phyloP scores from a whole-genome alignment of 768 basidiomycete genomes.

The Mycena rosella region DNA sequence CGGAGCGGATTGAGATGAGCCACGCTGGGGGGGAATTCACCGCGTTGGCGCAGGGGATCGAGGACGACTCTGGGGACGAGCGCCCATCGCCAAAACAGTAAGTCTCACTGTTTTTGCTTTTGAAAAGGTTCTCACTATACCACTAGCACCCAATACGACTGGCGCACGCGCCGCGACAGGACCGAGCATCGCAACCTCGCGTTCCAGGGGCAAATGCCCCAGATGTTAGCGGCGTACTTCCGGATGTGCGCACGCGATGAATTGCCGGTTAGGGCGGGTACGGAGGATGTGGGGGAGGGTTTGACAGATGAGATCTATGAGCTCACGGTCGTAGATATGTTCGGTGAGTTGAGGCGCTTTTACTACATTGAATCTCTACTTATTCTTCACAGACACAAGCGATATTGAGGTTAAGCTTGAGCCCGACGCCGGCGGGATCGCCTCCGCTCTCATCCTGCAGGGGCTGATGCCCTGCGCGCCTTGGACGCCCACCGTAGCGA shows the following conservation, averaged over 20 bases:
- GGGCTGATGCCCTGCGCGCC: slow-evolving; percentile 27
- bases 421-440: neutral
- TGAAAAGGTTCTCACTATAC: too few species aligned
- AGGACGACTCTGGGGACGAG: neutral
- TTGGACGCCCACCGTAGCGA: slow-evolving; percentile 12
- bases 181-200: too few species aligned
- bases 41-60: neutral
- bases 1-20: neutral
- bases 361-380: too few species aligned
- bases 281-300: slow-evolving; percentile 25
- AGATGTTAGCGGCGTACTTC: slow-evolving; percentile 13
- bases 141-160: too few species aligned
- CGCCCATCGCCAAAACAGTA: neutral
- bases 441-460: neutral
- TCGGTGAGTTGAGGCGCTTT: neutral
- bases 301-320: neutral
- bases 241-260: neutral
- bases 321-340: neutral
- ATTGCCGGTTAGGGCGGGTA: neutral
- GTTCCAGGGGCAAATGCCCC: neutral
- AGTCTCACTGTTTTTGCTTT: neutral
- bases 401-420: neutral
- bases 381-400: neutral
- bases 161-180: too few species aligned
- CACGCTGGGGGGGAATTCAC: neutral